These are phyloP conservation scores for Penicillium sclerotiorum DNA, from an alignment of 2,329 filamentous ascomycete genomes.

Conservation along the genomic window DNA sequence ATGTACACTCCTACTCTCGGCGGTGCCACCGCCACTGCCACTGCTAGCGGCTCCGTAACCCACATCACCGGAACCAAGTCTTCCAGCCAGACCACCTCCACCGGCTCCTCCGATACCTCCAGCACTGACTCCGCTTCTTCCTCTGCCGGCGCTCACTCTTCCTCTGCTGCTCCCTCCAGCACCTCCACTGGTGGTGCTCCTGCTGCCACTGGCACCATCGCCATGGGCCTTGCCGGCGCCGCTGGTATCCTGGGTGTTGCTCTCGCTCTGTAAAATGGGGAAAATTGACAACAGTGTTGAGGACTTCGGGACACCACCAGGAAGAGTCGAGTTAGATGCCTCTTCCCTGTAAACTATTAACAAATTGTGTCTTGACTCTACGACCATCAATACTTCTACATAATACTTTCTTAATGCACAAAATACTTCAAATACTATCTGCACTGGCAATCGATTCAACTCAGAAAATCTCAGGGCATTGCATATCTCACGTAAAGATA, in stretches of 20 bases:
- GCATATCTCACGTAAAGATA: too few relatives aligned
- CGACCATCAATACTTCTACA: too few relatives aligned
- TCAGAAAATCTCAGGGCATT: too few relatives aligned
- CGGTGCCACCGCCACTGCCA: conserved; percentile 2
- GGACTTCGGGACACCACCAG: too few relatives aligned
- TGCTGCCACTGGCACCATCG: conserved; percentile 25
- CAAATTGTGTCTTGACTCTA: too few relatives aligned
- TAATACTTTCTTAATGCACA: too few relatives aligned
- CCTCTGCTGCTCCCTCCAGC: conserved; percentile 10
- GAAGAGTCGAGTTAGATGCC: too few relatives aligned
- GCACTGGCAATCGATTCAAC: too few relatives aligned
- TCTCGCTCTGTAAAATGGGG: conserved; percentile 25
- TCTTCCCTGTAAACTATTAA: too few relatives aligned
- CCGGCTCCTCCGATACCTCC: conserved; percentile 1
- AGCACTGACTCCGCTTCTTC: conserved; percentile 5
- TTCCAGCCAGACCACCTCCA: background rate
- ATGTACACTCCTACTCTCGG: conserved; percentile 2
- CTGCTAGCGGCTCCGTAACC: background rate
- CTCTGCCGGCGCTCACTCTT: conserved; percentile 9
- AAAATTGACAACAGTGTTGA: too few relatives aligned
- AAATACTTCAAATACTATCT: too few relatives aligned
- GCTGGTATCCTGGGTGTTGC: conserved; percentile 29
- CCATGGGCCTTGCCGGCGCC: conserved; percentile 26
- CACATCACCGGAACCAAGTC: background rate
- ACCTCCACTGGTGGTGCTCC: conserved; percentile 27